Percentiles rank a stretch among this genome's conserved stretches.
These are phyloP conservation scores for Podaxis rugospora DNA, from an alignment of 768 basidiomycete species.

Conservation along the genomic window DNA sequence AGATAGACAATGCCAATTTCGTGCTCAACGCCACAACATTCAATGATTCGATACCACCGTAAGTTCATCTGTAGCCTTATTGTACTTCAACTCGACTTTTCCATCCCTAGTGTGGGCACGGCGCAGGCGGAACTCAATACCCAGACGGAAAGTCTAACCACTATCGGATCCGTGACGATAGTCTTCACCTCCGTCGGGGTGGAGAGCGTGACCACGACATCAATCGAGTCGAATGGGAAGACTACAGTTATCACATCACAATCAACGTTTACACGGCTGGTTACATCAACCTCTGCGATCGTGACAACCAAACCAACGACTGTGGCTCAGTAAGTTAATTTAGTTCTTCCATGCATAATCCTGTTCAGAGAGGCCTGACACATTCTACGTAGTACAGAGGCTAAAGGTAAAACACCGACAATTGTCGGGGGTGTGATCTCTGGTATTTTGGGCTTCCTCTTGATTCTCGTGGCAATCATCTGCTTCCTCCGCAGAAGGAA, in stretches of 20 bases:
- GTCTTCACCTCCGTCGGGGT: not conserved
- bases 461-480: not conserved
- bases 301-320: not conserved
- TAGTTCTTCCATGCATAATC: too few species aligned
- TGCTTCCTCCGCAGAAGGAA: constrained; percentile 3
- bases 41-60: not conserved
- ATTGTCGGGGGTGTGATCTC: constrained; percentile 5
- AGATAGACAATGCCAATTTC: not conserved
- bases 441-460: not conserved
- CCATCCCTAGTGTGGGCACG: not conserved
- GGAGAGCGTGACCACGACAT: not conserved
- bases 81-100: not conserved
- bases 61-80: not conserved
- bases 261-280: not conserved
- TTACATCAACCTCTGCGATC: not conserved
- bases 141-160: not conserved
- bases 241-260: not conserved
- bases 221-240: not conserved
- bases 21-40: not conserved
- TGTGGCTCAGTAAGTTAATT: not conserved
- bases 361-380: not conserved
- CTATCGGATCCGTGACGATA: not conserved
- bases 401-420: not conserved
- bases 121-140: not conserved
- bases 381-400: not conserved